Evolutionary conservation across 805 yeast species (phyloP), one percentile per base, ranked within the genome.

Genomic region (Kodamaea leandrae): DNA sequence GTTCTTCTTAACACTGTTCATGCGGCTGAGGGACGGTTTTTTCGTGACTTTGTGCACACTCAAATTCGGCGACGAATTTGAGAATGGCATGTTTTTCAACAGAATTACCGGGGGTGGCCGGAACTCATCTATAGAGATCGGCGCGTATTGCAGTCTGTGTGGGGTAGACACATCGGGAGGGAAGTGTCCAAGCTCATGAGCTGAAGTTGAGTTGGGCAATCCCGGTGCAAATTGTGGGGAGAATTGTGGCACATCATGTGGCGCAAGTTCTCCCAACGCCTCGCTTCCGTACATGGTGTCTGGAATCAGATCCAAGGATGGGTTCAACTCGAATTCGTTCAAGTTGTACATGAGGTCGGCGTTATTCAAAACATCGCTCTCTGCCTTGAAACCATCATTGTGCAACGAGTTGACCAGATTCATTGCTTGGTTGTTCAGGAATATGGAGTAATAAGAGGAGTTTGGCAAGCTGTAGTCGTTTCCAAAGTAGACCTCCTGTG

Each of bases 241-340:
- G 19, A 40, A 30, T 23, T 37, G 40, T 23, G 26, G 37, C 21
- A 39, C 18, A 12, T 37, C 29, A 13, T 19, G 12, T 18, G 20
- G 18, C 19, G 14, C 36, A 13, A 19, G 30, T 27, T 17, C 32
- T 4, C 25, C 29, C 16, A 23, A 21, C 7, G 37, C 19, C 10
- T 29, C 39, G n/a, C 32, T 28, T 19, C 34, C 33, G 18, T 27
- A 36, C 18, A 36, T 30, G 3, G 43, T 44, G 39, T 62, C 66
- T 12, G 61, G 60, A 19, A 61, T 54, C 8, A 57, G 52, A 16
- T 62, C 65, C 24, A 60, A 50, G 2, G 62, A 55, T 12, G 55
- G 54, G 42, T 52, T 56, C 25, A 57, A 42, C 12, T 58, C 63
- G 35, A 56, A 55, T 27, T 58, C 63, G 17, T 45, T 44, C 16